phyloP scores from a whole-genome alignment of 352 stramenopile species.

The Globisporangium viniferum region DNA sequence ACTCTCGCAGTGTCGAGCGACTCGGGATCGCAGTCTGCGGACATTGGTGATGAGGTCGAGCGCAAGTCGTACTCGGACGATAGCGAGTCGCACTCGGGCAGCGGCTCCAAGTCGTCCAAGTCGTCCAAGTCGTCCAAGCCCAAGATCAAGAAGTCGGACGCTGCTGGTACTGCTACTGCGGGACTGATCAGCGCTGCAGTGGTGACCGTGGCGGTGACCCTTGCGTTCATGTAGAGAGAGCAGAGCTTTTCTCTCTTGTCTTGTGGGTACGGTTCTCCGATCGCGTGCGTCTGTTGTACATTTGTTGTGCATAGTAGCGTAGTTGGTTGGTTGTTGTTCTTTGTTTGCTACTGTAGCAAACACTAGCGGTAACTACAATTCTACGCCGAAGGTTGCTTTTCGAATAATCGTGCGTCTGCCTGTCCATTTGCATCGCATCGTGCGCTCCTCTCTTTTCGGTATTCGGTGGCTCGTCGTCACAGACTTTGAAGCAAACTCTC shows the following conservation, averaged over 20 bases:
- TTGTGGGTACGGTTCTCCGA: background rate
- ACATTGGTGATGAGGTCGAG: background rate
- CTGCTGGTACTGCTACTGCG: background rate
- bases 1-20: background rate
- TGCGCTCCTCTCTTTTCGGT: background rate
- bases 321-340: background rate
- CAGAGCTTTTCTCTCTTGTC: background rate
- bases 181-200: background rate
- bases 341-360: background rate
- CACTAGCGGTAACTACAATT: background rate
- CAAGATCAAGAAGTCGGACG: background rate
- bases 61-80: background rate
- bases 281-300: background rate
- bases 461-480: background rate
- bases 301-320: background rate
- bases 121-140: background rate
- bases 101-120: background rate
- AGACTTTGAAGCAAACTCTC: background rate
- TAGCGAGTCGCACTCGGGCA: background rate
- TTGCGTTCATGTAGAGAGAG: constrained; percentile 6
- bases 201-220: background rate
- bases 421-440: background rate
- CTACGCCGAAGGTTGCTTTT: background rate
- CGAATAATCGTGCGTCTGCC: background rate
- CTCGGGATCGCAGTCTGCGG: background rate